A percentile compares a stretch with the other conserved stretches of the same genome.
These are phyloP conservation scores for Crepidotus variabilis DNA, from an alignment of 768 basidiomycete genomes.

Conservation along the genomic window DNA sequence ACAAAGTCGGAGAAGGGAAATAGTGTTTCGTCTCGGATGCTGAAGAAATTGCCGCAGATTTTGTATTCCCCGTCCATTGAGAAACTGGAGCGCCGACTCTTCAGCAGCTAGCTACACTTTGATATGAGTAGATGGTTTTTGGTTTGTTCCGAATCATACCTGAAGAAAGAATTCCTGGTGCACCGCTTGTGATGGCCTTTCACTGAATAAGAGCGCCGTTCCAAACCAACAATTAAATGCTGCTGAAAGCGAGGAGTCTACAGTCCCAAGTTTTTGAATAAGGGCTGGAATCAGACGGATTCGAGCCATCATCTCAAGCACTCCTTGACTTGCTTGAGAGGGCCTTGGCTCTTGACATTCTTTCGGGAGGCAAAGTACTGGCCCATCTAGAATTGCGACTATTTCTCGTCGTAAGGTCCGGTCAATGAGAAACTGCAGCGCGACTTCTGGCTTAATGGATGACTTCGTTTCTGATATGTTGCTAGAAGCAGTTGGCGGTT, in stretches of 20 bases:
- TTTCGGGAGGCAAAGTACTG: neutral
- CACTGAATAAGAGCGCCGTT: neutral
- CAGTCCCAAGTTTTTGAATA: neutral
- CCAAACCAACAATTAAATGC: neutral
- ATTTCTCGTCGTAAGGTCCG: neutral
- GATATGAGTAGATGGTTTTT: neutral
- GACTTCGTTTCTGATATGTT: neutral
- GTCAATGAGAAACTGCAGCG: slow-evolving; percentile 7
- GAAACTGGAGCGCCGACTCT: neutral
- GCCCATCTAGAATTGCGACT: neutral
- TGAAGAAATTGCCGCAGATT: neutral
- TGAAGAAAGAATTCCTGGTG: neutral
- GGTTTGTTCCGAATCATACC: neutral
- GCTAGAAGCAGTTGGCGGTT: neutral
- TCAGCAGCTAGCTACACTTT: neutral
- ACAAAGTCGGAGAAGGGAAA: neutral
- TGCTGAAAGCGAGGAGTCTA: neutral
- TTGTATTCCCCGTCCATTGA: neutral
- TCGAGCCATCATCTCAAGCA: neutral
- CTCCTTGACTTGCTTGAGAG: neutral
- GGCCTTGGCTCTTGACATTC: neutral
- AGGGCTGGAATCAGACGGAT: neutral
- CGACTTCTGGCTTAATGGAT: neutral
- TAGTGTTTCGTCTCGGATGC: neutral
- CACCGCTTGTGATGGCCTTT: neutral